Evolutionary conservation across 805 yeast genomes (phyloP).

Genomic region (Nakazawaea laoshanensis): DNA sequence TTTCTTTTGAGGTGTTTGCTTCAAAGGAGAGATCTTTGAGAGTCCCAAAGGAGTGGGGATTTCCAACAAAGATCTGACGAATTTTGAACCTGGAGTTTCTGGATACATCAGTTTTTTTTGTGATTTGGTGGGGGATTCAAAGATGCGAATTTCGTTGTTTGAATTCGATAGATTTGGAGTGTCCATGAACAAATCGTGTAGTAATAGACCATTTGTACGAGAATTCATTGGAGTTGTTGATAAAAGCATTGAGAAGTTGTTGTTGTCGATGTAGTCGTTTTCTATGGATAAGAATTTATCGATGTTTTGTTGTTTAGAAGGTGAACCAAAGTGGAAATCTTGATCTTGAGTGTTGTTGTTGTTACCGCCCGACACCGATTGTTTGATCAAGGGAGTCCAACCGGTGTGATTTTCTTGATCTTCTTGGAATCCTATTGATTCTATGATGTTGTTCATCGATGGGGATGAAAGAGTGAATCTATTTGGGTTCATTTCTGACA

Average conservation of each 20-base stretch:
- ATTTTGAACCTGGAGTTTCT: slow-evolving; percentile 11
- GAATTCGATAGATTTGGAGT: slow-evolving; percentile 8
- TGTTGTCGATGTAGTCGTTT: slow-evolving; percentile 4
- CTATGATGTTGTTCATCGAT: slow-evolving; percentile 9
- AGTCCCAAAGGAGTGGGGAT: slow-evolving; percentile 10
- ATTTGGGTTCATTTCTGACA: not conserved
- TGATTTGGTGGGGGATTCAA: slow-evolving; percentile 9
- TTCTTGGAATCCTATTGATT: slow-evolving; percentile 3
- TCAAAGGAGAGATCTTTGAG: not conserved
- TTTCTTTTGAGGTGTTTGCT: slow-evolving; percentile 2
- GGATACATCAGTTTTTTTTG: slow-evolving; percentile 7
- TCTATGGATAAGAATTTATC: slow-evolving; percentile 9
- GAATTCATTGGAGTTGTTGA: slow-evolving; percentile 7
- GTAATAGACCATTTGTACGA: not conserved
- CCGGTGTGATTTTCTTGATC: slow-evolving; percentile 11
- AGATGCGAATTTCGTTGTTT: not conserved
- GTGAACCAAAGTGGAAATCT: slow-evolving; percentile 10
- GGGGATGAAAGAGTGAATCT: slow-evolving; percentile 10
- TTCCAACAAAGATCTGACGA: slow-evolving; percentile 10
- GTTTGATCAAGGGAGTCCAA: slow-evolving; percentile 11
- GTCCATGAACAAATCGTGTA: slow-evolving; percentile 10
- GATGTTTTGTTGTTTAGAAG: slow-evolving; percentile 7
- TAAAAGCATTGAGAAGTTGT: slow-evolving; percentile 5
- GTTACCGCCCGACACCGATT: slow-evolving; percentile 1
- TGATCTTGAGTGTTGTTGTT: not conserved